Percentiles rank a stretch among this genome's conserved stretches.
These are phyloP conservation scores for Buddleja alternifolia DNA, from an alignment of 257 asterid genomes.

Conservation along the genomic window DNA sequence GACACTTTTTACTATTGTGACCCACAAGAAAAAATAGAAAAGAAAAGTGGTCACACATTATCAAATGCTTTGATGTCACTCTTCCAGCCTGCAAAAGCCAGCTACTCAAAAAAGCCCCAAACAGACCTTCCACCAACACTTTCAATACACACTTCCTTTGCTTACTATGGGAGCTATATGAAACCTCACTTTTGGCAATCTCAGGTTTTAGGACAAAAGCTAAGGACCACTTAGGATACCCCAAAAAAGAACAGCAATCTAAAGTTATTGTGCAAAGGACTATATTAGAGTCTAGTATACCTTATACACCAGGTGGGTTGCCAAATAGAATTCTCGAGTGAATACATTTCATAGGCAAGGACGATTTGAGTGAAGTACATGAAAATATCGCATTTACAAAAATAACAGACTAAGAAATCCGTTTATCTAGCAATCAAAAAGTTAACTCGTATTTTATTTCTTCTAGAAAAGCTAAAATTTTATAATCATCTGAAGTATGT, in stretches of 20 bases:
- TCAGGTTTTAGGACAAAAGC: neutral
- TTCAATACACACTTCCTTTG: conserved; percentile 7
- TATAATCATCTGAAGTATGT: no score
- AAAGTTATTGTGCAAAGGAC: neutral
- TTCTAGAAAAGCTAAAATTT: neutral
- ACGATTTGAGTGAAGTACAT: neutral
- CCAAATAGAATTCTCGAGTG: no score
- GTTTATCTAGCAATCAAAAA: neutral
- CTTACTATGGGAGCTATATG: conserved; percentile 17
- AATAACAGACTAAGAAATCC: neutral
- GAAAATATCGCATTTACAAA: neutral
- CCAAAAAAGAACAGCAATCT: neutral
- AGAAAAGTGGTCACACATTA: conserved; percentile 16
- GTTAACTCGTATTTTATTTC: neutral
- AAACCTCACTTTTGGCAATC: conserved; percentile 20
- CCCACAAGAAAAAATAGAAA: conserved; percentile 19
- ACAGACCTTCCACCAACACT: neutral
- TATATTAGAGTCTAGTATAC: neutral
- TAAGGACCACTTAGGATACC: conserved; percentile 17
- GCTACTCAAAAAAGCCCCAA: conserved; percentile 2
- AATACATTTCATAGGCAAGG: no score
- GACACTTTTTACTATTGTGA: conserved; percentile 11
- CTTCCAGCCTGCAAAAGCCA: conserved; percentile 20
- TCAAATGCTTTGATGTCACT: conserved; percentile 23
- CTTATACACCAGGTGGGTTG: no score